phyloP scores from a whole-genome alignment of 2,329 filamentous ascomycete species.

The Magnaporthiopsis poae region DNA sequence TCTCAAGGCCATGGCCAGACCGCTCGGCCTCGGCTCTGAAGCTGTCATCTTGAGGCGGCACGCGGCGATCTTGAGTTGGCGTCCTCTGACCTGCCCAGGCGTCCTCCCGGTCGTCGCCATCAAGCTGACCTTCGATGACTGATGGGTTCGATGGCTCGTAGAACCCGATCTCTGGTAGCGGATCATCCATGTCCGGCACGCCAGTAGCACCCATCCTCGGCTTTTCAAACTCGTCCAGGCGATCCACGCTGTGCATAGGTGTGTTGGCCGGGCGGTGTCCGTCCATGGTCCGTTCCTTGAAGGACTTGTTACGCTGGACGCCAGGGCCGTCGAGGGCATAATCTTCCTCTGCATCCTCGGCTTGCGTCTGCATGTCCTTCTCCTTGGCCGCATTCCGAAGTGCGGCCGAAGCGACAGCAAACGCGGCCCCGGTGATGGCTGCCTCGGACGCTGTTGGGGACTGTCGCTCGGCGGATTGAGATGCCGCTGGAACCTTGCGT shows the following conservation, averaged over 20 bases:
- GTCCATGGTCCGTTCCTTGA: slow-evolving; percentile 54
- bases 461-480: slow-evolving; percentile 28
- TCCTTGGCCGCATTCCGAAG: slow-evolving; percentile 37
- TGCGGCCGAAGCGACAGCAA: slow-evolving; percentile 42
- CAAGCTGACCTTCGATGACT: slow-evolving; percentile 64
- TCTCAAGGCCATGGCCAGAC: slow-evolving; percentile 19
- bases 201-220: slow-evolving; percentile 58
- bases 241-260: slow-evolving; percentile 49
- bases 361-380: slow-evolving; percentile 30
- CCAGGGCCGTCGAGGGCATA: slow-evolving; percentile 30
- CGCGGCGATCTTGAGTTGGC: slow-evolving; percentile 24
- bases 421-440: slow-evolving; percentile 47
- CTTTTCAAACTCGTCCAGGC: slow-evolving; percentile 40
- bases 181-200: slow-evolving; percentile 57
- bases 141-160: slow-evolving; percentile 80
- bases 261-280: slow-evolving; percentile 45
- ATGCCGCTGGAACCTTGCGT: slow-evolving; percentile 38
- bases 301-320: slow-evolving; percentile 51
- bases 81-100: slow-evolving; percentile 23
- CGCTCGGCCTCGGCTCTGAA: slow-evolving; percentile 22
- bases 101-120: slow-evolving; percentile 28
- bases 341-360: slow-evolving; percentile 22
- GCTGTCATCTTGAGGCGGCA: slow-evolving; percentile 24
- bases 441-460: slow-evolving; percentile 48
- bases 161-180: slow-evolving; percentile 70